Base-by-base conservation (phyloP, 306 rosid genomes). In the Cercis canadensis region DNA sequence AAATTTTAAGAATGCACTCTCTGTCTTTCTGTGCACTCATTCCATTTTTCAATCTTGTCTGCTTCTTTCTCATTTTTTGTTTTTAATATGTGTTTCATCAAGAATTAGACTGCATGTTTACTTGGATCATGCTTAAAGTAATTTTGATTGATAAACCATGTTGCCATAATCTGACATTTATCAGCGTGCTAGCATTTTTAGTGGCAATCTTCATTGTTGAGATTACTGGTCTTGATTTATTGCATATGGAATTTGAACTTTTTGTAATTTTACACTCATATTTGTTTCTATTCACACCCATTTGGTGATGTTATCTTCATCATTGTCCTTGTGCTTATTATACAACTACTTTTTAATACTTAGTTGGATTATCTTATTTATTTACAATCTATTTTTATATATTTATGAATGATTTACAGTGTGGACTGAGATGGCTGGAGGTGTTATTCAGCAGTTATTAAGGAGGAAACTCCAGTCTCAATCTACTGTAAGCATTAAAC, bases 341-440 rank as follows among this genome's bases (percentile, higher is more conserved):
- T 40, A 29, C 11, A 57, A 40, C 31, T 57, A 13, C 47, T 12
- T 53, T 52, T 6, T 52, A 5, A 43, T 59, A 34, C 34, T 21
- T 19, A 52, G 71, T 36, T 45, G n/a, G 29, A 36, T 53, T 40
- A 15, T 10, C n/a, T n/a, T 24, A 53, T 60, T 58, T 43, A 41
- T 37, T 40, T 60, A 8, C 52, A 45, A 51, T 50, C 58, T 51
- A 14, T 52, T 70, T 72, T 33, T 52, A 5, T 54, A 24, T 18
- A 17, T 39, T 40, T 43, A 12, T 67, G 72, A 53, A 67, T 56
- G 50, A 62, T 78, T 58, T 39, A 33, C 76, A 87, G 91, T 76
- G 31, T 73, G 50, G 69, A 73, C 80, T 57, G 82, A 68, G 71
- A 92, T 92, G 98, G 96, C 96, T 86, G 92, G 96, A 82, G 88